Evolutionary conservation across 805 yeast genomes (phyloP), one percentile per base, ranked within the genome.

Genomic region (Debaryomyces maramus): DNA sequence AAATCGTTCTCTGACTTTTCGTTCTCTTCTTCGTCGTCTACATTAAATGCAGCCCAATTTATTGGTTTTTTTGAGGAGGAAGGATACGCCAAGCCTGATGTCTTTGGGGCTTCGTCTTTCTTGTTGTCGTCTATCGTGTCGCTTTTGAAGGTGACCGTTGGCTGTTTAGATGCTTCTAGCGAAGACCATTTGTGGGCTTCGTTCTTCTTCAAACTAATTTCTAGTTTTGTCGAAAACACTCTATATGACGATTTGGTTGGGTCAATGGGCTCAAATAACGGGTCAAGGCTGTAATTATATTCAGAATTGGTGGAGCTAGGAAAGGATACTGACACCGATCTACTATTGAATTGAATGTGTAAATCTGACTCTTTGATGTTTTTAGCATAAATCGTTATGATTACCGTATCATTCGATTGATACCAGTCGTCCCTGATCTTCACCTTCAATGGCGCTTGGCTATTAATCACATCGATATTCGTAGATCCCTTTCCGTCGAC

Each of bases 221-320:
- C 97, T 3, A 91, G 49, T 53, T 91, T 91, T 15, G 93, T 85
- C 1, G 83, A 67, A 52, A 77, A 81, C 2, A 89, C 75, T 9
- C 65, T 71, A 50, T 60, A 77, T 0, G 65, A 52, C 1, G 83
- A 74, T 15, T 62, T 47, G 0, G 53, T 57, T 1, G 80, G 65
- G 19, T 63, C 74, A 20, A 91, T 80, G 15, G 60, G 64, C 10
- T 69, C 75, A 38, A 56, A 74, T 24, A 87, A 63, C 2, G 78
- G 81, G 7, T 77, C 78, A 34, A 85, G 53, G 18, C 63, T 60
- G 51, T 79, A 86, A 43, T 65, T 70, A 59, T 82, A 87, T 45
- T 78, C 82, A 1, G 85, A 69, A 4, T 71, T 68, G 1, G 67
- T 57, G 0, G 72, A 65, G 30, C 71, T 70, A 40, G 78, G 77